Evolutionary conservation across 306 rosid species (phyloP).

Genomic region (Trifolium repens): DNA sequence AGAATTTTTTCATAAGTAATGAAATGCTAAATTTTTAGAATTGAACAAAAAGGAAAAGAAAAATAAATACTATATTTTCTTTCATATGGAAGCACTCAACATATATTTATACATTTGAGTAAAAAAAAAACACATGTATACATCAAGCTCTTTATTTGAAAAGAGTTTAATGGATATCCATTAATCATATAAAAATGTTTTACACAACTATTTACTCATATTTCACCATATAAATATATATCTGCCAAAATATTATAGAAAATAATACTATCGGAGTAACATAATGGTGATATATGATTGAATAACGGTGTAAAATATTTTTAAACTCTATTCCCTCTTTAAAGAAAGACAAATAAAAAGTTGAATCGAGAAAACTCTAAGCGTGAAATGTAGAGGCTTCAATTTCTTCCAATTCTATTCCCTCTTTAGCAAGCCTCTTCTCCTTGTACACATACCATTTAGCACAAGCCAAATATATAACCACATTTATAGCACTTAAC

Average conservation of each 20-base stretch:
- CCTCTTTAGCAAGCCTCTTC: slow-evolving; percentile 66
- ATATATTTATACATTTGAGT: background rate
- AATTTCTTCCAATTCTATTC: slow-evolving; percentile 64
- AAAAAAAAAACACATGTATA: background rate
- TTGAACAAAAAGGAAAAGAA: background rate
- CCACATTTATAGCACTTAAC: slow-evolving; percentile 68
- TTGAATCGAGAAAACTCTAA: slow-evolving; percentile 13
- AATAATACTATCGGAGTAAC: background rate
- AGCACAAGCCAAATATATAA: slow-evolving; percentile 66
- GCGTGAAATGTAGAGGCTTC: slow-evolving; percentile 50
- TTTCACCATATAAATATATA: background rate
- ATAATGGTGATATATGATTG: background rate
- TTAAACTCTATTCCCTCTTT: background rate
- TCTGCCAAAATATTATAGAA: background rate
- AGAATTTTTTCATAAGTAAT: no score
- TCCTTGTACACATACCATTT: slow-evolving; percentile 92
- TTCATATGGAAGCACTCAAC: background rate
- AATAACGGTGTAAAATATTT: background rate
- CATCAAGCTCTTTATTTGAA: background rate
- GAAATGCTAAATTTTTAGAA: background rate
- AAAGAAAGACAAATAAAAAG: background rate
- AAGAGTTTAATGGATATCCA: background rate
- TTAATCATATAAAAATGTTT: background rate
- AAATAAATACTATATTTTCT: background rate
- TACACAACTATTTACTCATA: background rate